Conservation (phyloP, 768 basidiomycete genomes). For the Leccinum obscurum region DNA sequence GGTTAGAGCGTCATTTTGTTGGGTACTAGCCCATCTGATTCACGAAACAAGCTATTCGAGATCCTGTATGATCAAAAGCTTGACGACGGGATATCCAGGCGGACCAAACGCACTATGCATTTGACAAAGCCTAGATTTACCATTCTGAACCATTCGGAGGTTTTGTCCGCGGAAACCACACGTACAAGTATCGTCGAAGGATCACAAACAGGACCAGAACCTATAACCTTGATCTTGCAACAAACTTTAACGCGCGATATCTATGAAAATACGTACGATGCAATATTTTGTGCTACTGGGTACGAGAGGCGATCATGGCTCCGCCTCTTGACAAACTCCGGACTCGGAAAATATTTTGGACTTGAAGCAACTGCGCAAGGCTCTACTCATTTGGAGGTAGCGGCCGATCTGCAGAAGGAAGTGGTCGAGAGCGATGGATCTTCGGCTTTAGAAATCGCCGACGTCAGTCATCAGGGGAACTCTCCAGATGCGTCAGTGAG, state of each 20-base stretch:
- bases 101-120: constrained; percentile 23
- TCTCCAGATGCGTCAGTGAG: neutral
- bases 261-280: constrained; percentile 41
- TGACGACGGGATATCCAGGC: constrained; percentile 41
- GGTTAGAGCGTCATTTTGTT: constrained; percentile 26
- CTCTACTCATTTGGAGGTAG: constrained; percentile 12
- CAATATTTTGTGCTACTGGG: constrained; percentile 53
- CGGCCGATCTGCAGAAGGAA: constrained; percentile 1
- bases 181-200: neutral
- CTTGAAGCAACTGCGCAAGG: constrained; percentile 18
- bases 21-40: neutral
- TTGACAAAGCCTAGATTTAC: constrained; percentile 33
- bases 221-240: constrained; percentile 33
- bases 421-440: neutral
- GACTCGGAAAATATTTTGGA: constrained; percentile 39
- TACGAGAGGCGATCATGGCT: constrained; percentile 52
- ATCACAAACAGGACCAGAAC: neutral
- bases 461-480: neutral
- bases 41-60: constrained; percentile 43
- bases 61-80: constrained; percentile 51
- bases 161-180: constrained; percentile 31
- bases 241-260: constrained; percentile 38
- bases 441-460: constrained; percentile 8
- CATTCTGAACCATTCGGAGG: constrained; percentile 39
- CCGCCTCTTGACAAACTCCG: constrained; percentile 40